A percentile compares a stretch with the other conserved stretches of the same genome.
Conservation (phyloP, 2,329 filamentous ascomycete species). For the Cladosporium velox region DNA sequence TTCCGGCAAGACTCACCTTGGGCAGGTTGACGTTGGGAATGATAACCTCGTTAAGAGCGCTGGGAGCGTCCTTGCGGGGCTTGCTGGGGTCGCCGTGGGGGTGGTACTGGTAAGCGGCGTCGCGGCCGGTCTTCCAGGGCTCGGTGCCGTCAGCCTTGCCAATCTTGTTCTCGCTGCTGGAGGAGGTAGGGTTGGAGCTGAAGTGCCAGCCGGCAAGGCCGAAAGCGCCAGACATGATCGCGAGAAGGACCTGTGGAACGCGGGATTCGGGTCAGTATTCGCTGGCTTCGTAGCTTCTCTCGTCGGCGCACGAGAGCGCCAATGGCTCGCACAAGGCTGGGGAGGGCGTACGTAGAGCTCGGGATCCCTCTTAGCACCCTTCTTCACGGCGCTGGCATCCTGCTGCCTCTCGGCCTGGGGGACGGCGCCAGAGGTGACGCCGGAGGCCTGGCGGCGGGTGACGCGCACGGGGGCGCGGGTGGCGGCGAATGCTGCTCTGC, state of each 20-base stretch:
- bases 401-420: slow-evolving; percentile 14
- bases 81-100: slow-evolving; percentile 79
- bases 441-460: slow-evolving; percentile 41
- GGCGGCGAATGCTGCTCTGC: slow-evolving; percentile 50
- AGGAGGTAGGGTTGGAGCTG: slow-evolving; percentile 78
- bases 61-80: slow-evolving; percentile 84
- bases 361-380: slow-evolving; percentile 67
- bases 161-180: slow-evolving; percentile 78
- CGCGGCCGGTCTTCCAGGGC: slow-evolving; percentile 78
- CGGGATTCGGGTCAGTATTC: slow-evolving; percentile 12
- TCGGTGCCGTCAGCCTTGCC: slow-evolving; percentile 74
- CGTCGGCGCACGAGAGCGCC: slow-evolving; percentile 10
- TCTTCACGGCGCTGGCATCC: slow-evolving; percentile 16
- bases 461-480: slow-evolving; percentile 40
- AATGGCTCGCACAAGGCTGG: slow-evolving; percentile 11
- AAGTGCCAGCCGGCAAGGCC: slow-evolving; percentile 89
- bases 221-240: slow-evolving; percentile 86
- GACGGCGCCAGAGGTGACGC: slow-evolving; percentile 42
- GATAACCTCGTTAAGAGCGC: slow-evolving; percentile 91
- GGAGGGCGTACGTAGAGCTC: slow-evolving; percentile 67
- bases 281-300: slow-evolving; percentile 42
- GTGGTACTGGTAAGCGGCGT: slow-evolving; percentile 66
- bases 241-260: slow-evolving; percentile 63
- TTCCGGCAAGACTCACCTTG: slow-evolving; percentile 61
- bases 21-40: slow-evolving; percentile 91